A percentile compares a stretch with the other conserved stretches of the same genome.
These are phyloP conservation scores for Fomitopsis betulina DNA, from an alignment of 1,284 basidiomycete species.

Conservation along the genomic window DNA sequence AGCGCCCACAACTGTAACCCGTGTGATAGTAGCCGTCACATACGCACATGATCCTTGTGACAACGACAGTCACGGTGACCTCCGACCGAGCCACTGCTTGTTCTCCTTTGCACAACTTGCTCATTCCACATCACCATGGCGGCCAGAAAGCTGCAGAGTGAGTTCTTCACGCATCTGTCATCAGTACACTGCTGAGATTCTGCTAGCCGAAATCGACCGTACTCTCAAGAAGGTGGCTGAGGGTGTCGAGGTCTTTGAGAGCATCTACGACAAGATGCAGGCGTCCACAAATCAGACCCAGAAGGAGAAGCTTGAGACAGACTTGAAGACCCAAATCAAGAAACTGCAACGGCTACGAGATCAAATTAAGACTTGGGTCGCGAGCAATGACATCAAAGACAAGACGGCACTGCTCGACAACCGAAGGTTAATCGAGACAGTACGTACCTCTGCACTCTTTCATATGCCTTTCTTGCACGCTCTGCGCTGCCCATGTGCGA, in stretches of 20 bases:
- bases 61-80: neutral
- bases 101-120: constrained; percentile 17
- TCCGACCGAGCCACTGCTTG: neutral
- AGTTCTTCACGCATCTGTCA: constrained; percentile 16
- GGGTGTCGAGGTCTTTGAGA: constrained; percentile 93
- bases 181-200: neutral
- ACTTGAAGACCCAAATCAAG: constrained; percentile 98
- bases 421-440: constrained; percentile 95
- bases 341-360: constrained; percentile 97
- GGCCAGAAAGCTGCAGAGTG: constrained; percentile 79
- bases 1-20: no score
- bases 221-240: constrained; percentile 93
- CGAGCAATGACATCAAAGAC: constrained; percentile 99
- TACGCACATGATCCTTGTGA: neutral
- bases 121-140: constrained; percentile 53
- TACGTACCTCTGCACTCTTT: constrained; percentile 42
- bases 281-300: constrained; percentile 90
- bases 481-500: constrained; percentile 5
- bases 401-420: constrained; percentile 92
- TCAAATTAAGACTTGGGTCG: constrained; percentile 99
- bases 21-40: neutral
- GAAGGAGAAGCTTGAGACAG: constrained; percentile 95
- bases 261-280: constrained; percentile 96
- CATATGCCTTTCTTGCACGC: constrained; percentile 4
- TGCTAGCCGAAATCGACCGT: constrained; percentile 89